These are phyloP conservation scores for Cokeromyces recurvatus DNA, from an alignment of 371 early-diverging fungal genomes.

Conservation along the genomic window DNA sequence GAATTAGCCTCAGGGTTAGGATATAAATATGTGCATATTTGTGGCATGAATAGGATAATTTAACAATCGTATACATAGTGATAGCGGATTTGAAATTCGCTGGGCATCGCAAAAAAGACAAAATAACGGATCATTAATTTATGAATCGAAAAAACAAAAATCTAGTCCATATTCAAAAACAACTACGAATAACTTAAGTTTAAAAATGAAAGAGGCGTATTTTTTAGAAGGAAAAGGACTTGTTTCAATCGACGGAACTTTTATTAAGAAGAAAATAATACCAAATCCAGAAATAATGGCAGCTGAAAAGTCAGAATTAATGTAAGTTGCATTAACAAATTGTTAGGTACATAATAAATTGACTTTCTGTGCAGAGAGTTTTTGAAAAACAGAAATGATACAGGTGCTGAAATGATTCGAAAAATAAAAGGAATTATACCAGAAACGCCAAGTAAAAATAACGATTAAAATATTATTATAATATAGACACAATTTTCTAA, in stretches of 20 bases:
- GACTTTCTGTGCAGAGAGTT: slow-evolving; percentile 24
- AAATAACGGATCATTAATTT: slow-evolving; percentile 6
- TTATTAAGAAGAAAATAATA: slow-evolving; percentile 6
- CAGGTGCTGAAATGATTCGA: slow-evolving; percentile 39
- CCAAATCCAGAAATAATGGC: slow-evolving; percentile 3
- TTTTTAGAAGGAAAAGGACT: slow-evolving; percentile 25
- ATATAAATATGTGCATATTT: not conserved
- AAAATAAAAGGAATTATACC: slow-evolving; percentile 32
- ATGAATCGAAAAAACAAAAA: slow-evolving; percentile 8
- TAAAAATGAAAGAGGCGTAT: slow-evolving; percentile 19
- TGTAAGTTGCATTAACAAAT: slow-evolving; percentile 1
- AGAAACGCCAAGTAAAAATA: slow-evolving; percentile 19
- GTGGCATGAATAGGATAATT: not conserved
- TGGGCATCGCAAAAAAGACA: slow-evolving; percentile 21
- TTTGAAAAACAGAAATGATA: slow-evolving; percentile 29
- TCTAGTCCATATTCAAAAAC: not conserved
- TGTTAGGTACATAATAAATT: not conserved
- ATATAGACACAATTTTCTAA: not conserved
- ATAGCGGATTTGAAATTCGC: slow-evolving; percentile 31
- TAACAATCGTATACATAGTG: slow-evolving; percentile 6
- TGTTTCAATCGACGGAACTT: slow-evolving; percentile 23
- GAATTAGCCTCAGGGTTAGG: slow-evolving; percentile 43
- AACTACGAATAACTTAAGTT: not conserved
- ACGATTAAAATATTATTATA: not conserved
- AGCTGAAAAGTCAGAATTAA: slow-evolving; percentile 2